Percentiles rank a stretch among this genome's conserved stretches.
phyloP scores from a whole-genome alignment of 164 flowering plant species.

The Aristolochia californica region DNA sequence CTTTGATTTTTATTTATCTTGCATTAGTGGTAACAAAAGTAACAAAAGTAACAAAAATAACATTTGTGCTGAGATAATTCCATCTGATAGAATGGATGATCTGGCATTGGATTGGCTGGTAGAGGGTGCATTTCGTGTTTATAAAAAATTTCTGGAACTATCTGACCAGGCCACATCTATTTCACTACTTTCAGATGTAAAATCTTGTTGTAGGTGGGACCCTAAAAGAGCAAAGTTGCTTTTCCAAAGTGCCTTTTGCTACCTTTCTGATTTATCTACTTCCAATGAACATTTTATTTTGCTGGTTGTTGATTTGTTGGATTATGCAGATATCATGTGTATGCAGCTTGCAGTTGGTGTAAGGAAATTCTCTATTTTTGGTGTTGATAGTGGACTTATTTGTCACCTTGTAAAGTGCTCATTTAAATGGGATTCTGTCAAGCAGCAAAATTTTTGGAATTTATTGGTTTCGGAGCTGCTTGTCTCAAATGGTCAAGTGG shows the following conservation, averaged over 20 bases:
- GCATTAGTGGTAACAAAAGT: conserved; percentile 5
- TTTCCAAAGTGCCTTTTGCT: conserved; percentile 20
- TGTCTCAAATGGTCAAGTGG: conserved; percentile 25
- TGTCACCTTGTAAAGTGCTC: conserved; percentile 21
- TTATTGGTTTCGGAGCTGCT: conserved; percentile 35
- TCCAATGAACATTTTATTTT: conserved; percentile 24
- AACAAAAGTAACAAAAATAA: background rate
- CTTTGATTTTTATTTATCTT: conserved; percentile 21
- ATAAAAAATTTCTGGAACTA: conserved; percentile 19
- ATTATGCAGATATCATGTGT: conserved; percentile 24
- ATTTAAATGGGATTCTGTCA: conserved; percentile 22
- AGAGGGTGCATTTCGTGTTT: conserved; percentile 28
- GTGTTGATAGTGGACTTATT: conserved; percentile 18
- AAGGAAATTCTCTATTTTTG: conserved; percentile 31
- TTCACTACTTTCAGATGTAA: conserved; percentile 26
- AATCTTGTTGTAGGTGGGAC: conserved; percentile 20
- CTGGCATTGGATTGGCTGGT: conserved; percentile 18
- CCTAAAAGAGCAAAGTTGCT: conserved; percentile 13
- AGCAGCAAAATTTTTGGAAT: conserved; percentile 44
- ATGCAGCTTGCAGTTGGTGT: conserved; percentile 32
- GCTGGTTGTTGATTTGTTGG: conserved; percentile 24
- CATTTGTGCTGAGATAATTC: conserved; percentile 5
- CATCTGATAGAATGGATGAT: conserved; percentile 12
- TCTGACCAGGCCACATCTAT: conserved; percentile 10
- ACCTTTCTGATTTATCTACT: conserved; percentile 28